Conservation (phyloP, 2,329 filamentous ascomycete species). For the Aspergillus uvarum region DNA sequence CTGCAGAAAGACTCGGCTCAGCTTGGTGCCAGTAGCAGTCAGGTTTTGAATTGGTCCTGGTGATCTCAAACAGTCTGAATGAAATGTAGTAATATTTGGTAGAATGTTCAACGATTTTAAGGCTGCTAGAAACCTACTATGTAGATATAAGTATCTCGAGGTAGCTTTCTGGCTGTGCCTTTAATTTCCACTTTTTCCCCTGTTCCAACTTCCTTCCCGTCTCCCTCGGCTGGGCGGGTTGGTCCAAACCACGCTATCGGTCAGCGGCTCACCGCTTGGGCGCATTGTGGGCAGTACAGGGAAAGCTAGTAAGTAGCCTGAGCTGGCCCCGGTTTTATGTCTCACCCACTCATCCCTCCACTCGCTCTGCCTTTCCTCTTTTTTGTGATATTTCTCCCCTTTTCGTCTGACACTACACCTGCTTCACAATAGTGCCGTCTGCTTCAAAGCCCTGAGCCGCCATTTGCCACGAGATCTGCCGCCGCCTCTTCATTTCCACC, state of each 20-base stretch:
- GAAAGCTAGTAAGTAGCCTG: slow-evolving; percentile 8
- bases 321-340: slow-evolving; percentile 5
- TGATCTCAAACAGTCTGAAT: slow-evolving; percentile 11
- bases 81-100: background rate
- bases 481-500: slow-evolving; percentile 2
- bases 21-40: background rate
- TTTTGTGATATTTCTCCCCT: slow-evolving; percentile 10
- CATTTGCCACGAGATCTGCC: background rate
- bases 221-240: background rate
- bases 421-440: slow-evolving; percentile 9
- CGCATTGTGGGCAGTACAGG: slow-evolving; percentile 18
- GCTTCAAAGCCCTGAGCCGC: background rate
- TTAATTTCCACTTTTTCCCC: background rate
- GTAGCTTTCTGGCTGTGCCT: background rate
- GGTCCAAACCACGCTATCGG: background rate
- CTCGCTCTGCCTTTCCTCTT: slow-evolving; percentile 9
- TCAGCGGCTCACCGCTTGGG: slow-evolving; percentile 21
- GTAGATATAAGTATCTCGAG: background rate
- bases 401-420: slow-evolving; percentile 9
- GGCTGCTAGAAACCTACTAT: background rate
- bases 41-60: slow-evolving; percentile 13
- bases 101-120: background rate
- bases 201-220: background rate
- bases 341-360: slow-evolving; percentile 5
- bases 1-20: background rate